Percentiles rank a stretch among this genome's conserved stretches.
Evolutionary conservation across 2,329 filamentous ascomycete species (phyloP).

Genomic region (Colletotrichum lini): DNA sequence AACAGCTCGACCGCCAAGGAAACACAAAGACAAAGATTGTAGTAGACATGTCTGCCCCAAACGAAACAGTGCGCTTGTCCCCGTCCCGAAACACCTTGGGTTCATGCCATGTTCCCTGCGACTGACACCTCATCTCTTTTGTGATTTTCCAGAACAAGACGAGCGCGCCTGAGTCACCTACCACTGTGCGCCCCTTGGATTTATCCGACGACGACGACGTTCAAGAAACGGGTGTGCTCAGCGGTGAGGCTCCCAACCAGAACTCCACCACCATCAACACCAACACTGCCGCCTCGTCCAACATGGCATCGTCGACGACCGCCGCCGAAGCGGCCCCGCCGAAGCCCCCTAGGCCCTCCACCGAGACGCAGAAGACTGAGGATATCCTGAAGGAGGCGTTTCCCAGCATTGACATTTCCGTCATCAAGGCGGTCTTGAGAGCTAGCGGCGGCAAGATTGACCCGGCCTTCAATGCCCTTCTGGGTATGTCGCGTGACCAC

Average conservation of each 20-base stretch:
- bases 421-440: constrained; percentile 89
- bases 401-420: constrained; percentile 81
- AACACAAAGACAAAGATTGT: constrained; percentile 3
- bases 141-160: constrained; percentile 58
- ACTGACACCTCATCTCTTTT: constrained; percentile 38
- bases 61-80: constrained; percentile 59
- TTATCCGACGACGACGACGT: constrained; percentile 77
- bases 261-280: constrained; percentile 47
- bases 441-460: constrained; percentile 92
- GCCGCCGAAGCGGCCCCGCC: constrained; percentile 69
- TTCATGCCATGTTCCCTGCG: constrained; percentile 42
- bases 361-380: constrained; percentile 87
- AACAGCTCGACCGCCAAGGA: constrained; percentile 7
- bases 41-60: constrained; percentile 59
- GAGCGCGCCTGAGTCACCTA: constrained; percentile 73
- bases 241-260: constrained; percentile 55
- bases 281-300: constrained; percentile 43
- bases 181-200: constrained; percentile 75
- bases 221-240: constrained; percentile 70
- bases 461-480: constrained; percentile 93
- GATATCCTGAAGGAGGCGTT: constrained; percentile 94
- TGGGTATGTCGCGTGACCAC: constrained; percentile 70
- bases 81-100: constrained; percentile 41
- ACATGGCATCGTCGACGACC: constrained; percentile 54
- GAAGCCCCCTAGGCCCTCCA: constrained; percentile 88